phyloP scores from a whole-genome alignment of 345 rosid genomes.

The Salix udensis region DNA sequence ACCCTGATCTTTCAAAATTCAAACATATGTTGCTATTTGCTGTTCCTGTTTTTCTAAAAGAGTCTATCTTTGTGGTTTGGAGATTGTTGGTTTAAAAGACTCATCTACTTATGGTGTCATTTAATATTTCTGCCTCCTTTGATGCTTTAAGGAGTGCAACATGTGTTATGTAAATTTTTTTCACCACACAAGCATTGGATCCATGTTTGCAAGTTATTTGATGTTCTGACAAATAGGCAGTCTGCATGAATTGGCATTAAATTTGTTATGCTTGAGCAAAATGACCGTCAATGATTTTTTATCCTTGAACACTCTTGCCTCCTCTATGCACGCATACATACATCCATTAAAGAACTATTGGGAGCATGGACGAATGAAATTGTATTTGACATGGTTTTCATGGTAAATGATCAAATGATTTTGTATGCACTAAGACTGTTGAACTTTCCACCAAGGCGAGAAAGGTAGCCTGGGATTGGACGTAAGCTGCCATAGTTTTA shows the following conservation, averaged over 20 bases:
- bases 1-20: background rate
- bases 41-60: too few species aligned
- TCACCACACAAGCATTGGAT: background rate
- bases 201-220: background rate
- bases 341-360: background rate
- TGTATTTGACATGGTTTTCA: background rate
- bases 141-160: background rate
- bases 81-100: background rate
- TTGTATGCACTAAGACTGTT: constrained; percentile 1
- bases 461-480: background rate
- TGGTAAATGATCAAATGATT: background rate
- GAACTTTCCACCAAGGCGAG: background rate
- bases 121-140: background rate
- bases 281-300: background rate
- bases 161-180: background rate
- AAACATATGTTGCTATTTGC: background rate
- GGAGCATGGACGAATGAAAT: background rate
- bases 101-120: background rate
- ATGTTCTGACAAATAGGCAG: background rate
- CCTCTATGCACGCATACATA: background rate
- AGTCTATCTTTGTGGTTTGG: background rate
- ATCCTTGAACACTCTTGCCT: background rate
- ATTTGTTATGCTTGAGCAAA: background rate
- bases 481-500: background rate
- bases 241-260: background rate